phyloP scores from a whole-genome alignment of 2,329 filamentous ascomycete species.

The Aspergillus alliaceus region DNA sequence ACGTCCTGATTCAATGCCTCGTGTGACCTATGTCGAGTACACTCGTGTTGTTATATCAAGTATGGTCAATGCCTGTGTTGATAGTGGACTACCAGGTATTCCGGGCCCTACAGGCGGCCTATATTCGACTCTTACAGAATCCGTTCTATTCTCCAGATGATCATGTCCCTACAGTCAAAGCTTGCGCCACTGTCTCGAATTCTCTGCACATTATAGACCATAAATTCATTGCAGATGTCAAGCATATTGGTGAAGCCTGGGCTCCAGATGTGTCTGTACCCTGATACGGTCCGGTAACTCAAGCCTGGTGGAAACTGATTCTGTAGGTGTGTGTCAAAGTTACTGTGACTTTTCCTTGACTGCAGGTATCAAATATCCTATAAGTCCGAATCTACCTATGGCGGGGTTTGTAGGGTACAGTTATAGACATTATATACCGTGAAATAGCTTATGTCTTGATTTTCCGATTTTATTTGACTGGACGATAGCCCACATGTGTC shows the following conservation, averaged over 20 bases:
- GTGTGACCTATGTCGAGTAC: neutral
- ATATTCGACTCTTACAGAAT: slow-evolving; percentile 84
- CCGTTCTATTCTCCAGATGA: slow-evolving; percentile 93
- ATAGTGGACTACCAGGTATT: slow-evolving; percentile 62
- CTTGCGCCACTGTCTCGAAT: slow-evolving; percentile 41
- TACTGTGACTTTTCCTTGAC: neutral
- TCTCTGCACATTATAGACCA: slow-evolving; percentile 74
- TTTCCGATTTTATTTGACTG: neutral
- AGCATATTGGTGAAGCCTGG: slow-evolving; percentile 83
- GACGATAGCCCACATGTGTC: neutral
- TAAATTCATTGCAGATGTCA: slow-evolving; percentile 78
- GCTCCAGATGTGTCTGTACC: slow-evolving; percentile 61
- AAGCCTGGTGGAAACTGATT: neutral
- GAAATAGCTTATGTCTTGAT: neutral
- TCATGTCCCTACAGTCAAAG: slow-evolving; percentile 61
- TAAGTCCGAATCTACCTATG: neutral
- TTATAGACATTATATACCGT: neutral
- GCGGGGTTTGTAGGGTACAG: neutral
- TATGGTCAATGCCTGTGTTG: neutral
- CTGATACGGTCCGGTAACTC: neutral
- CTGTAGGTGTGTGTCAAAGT: neutral
- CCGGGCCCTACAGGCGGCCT: slow-evolving; percentile 86
- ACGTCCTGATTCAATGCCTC: slow-evolving; percentile 28
- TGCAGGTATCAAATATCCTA: neutral
- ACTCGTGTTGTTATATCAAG: neutral